Evolutionary conservation across 2,329 filamentous ascomycete species (phyloP).

Genomic region (Colletotrichum tabaci): DNA sequence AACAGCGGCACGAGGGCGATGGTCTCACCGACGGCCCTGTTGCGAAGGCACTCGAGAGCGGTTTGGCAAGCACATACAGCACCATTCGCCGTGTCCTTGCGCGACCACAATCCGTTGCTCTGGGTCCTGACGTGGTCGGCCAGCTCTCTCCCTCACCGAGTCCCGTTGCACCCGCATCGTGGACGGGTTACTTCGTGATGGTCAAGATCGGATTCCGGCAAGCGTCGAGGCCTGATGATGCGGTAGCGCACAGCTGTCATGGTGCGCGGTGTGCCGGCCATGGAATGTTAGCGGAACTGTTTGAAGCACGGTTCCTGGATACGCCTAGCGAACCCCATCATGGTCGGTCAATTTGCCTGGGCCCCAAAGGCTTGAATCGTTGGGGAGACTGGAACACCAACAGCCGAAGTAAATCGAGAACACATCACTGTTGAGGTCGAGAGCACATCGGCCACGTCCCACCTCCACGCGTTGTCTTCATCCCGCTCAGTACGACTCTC

Average conservation of each 20-base stretch:
- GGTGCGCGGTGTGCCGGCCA: not conserved
- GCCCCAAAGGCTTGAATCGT: not conserved
- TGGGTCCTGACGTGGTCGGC: slow-evolving; percentile 30
- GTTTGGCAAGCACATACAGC: not conserved
- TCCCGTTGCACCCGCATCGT: slow-evolving; percentile 35
- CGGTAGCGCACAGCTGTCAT: not conserved
- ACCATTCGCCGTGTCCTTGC: not conserved
- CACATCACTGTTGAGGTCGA: not conserved
- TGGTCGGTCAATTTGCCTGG: not conserved
- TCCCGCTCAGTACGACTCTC: slow-evolving; percentile 21
- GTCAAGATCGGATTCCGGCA: slow-evolving; percentile 2
- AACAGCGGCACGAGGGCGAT: slow-evolving; percentile 14
- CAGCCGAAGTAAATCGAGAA: not conserved
- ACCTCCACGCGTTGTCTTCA: slow-evolving; percentile 7
- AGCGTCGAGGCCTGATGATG: slow-evolving; percentile 4
- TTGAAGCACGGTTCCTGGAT: too few relatives aligned
- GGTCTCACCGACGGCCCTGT: slow-evolving; percentile 1
- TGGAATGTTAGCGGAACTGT: too few relatives aligned
- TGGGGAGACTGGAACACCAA: not conserved
- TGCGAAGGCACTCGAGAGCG: not conserved
- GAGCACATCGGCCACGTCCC: not conserved
- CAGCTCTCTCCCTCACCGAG: slow-evolving; percentile 20
- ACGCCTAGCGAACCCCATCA: not conserved
- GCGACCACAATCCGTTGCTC: not conserved
- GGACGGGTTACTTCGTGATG: slow-evolving; percentile 11